Percentiles rank a stretch among this genome's conserved stretches.
phyloP scores from a whole-genome alignment of 2,329 filamentous ascomycete genomes.

The Talaromyces islandicus region DNA sequence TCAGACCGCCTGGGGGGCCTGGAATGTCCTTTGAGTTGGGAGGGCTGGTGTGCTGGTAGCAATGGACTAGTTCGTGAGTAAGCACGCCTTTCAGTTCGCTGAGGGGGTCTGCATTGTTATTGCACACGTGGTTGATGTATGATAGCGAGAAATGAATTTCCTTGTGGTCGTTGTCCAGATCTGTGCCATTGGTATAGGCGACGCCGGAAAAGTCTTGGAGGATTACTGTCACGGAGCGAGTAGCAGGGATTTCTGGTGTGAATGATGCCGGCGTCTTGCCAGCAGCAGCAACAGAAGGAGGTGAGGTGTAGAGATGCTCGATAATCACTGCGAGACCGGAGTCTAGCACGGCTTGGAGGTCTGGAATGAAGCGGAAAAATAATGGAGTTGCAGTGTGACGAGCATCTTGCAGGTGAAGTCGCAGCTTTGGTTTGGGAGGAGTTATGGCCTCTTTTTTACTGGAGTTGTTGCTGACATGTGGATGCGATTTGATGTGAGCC shows the following conservation, averaged over 20 bases:
- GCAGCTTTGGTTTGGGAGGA: slow-evolving; percentile 9
- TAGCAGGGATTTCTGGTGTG: slow-evolving; percentile 48
- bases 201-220: slow-evolving; percentile 75
- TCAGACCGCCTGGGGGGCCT: slow-evolving; percentile 61
- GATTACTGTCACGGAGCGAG: slow-evolving; percentile 78
- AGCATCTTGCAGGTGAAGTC: slow-evolving; percentile 36
- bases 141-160: slow-evolving; percentile 81
- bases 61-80: slow-evolving; percentile 91
- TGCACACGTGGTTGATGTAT: slow-evolving; percentile 53
- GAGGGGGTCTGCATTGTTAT: slow-evolving; percentile 22
- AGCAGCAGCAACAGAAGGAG: slow-evolving; percentile 2
- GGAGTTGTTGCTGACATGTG: neutral
- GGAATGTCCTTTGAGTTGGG: slow-evolving; percentile 27
- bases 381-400: slow-evolving; percentile 53
- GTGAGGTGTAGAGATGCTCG: slow-evolving; percentile 59
- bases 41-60: slow-evolving; percentile 72
- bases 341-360: slow-evolving; percentile 53
- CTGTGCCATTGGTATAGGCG: slow-evolving; percentile 77
- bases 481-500: neutral
- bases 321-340: slow-evolving; percentile 64
- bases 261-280: slow-evolving; percentile 15
- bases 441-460: neutral
- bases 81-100: slow-evolving; percentile 75
- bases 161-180: slow-evolving; percentile 80
- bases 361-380: slow-evolving; percentile 64